These are phyloP conservation scores for Clonostachys rhizophaga DNA, from an alignment of 2,329 filamentous ascomycete genomes.

Conservation along the genomic window DNA sequence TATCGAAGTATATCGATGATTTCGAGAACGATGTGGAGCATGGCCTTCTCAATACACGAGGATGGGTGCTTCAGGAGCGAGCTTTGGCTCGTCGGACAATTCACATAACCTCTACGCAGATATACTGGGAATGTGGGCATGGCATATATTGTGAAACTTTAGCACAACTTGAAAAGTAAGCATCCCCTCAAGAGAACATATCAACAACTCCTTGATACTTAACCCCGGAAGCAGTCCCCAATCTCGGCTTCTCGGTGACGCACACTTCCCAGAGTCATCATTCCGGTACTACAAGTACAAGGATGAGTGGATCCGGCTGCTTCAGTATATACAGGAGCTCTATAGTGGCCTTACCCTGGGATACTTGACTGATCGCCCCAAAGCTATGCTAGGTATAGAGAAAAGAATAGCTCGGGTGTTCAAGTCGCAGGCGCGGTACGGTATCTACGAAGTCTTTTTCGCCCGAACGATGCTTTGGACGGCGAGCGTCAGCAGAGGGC, in stretches of 20 bases:
- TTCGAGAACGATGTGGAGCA: not conserved
- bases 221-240: not conserved
- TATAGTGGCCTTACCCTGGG: not conserved
- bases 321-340: not conserved
- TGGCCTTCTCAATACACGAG: not conserved
- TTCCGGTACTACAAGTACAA: not conserved
- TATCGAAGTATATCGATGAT: not conserved
- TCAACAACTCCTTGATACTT: too few species aligned
- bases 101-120: not conserved
- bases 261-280: not conserved
- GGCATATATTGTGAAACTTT: not conserved
- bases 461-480: not conserved
- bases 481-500: not conserved
- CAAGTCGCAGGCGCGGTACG: not conserved
- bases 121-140: not conserved
- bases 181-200: too few species aligned
- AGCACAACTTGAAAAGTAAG: not conserved
- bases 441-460: not conserved
- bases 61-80: not conserved
- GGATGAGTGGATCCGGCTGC: not conserved
- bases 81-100: not conserved
- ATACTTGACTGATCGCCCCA: not conserved
- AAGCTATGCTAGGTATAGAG: not conserved
- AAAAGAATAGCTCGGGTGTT: not conserved
- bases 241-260: not conserved